Base-by-base conservation (phyloP, 208 protist genomes). In the Porcisia hertigi region DNA sequence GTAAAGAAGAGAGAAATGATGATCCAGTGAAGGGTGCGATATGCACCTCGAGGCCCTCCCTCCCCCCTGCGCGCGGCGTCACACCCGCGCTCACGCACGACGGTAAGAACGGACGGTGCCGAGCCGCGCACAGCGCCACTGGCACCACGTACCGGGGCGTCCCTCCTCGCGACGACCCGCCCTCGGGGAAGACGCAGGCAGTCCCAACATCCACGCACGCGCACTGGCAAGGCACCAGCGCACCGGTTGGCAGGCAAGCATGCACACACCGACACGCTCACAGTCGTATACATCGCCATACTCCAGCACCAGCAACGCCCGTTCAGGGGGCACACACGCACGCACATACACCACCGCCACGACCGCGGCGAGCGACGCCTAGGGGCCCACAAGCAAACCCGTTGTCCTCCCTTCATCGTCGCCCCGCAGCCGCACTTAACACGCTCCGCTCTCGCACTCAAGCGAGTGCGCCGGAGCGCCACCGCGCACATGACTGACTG, bases 341-440 rank as follows among this genome's bases (percentile, higher is more conserved):
- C n/a, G n/a, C n/a, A n/a, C n/a, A n/a, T n/a, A 77, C 64, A 59
- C 73, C 62, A 55, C 64, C 63, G 63, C 73, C 73, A 77, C 64
- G 43, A 66, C 73, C 57, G 73, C 64, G 73, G 73, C 64, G 64
- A 64, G 63, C 41, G 73, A 71, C 64, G 73, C 73, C 49, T 39
- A 67, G 62, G 62, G 59, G 34, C 66, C 73, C 64, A 69, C 63
- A 86, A 90, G 86, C 86, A 90, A 90, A 87, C 86, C 80, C 82
- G 76, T 90, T 90, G 74, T 47, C 63, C 36, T 41, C 73, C 54
- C 73, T 64, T 77, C 53, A 20, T 52, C 54, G 63, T 36, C 73
- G 63, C 64, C 73, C 73, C 73, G 63, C 73, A 77, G 73, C 73
- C 73, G 73, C 73, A 77, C 73, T 36, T 63, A 43, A 23, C 34